These are phyloP conservation scores for Beauveria asiatica DNA, from an alignment of 2,329 filamentous ascomycete species.

Conservation along the genomic window DNA sequence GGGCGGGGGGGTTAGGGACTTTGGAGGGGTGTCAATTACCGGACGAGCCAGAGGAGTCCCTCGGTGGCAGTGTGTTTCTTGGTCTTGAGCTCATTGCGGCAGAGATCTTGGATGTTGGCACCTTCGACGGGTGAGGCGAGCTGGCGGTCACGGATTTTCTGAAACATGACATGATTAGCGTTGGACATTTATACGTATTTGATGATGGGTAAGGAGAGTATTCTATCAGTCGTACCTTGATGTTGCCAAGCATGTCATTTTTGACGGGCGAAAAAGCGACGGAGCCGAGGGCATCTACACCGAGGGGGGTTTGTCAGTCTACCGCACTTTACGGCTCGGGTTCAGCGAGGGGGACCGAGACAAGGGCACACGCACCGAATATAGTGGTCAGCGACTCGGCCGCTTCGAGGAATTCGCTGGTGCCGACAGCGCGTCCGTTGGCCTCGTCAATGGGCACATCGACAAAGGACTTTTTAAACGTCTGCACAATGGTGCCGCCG, in stretches of 20 bases:
- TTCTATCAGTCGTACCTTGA: slow-evolving; percentile 55
- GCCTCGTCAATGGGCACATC: slow-evolving; percentile 69
- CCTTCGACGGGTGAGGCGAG: slow-evolving; percentile 69
- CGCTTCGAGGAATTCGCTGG: slow-evolving; percentile 83
- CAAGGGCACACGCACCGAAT: slow-evolving; percentile 54
- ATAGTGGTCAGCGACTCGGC: slow-evolving; percentile 78
- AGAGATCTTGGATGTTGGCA: slow-evolving; percentile 76
- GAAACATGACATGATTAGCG: background rate
- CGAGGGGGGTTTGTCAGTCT: background rate
- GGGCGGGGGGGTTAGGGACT: no score
- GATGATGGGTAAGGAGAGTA: background rate
- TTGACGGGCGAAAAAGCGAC: slow-evolving; percentile 86
- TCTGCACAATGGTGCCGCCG: slow-evolving; percentile 76
- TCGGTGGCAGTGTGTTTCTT: slow-evolving; percentile 86
- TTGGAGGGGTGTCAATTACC: slow-evolving; percentile 40
- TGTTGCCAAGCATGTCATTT: slow-evolving; percentile 81
- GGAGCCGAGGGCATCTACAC: slow-evolving; percentile 51
- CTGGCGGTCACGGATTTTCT: slow-evolving; percentile 87
- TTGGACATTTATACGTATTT: background rate
- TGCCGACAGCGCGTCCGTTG: slow-evolving; percentile 70
- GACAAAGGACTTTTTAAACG: slow-evolving; percentile 73
- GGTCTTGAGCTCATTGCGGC: slow-evolving; percentile 76
- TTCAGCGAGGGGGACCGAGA: background rate
- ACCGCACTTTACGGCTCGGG: background rate
- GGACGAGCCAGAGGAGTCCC: slow-evolving; percentile 82